A percentile compares a stretch with the other conserved stretches of the same genome.
Evolutionary conservation across 768 basidiomycete genomes (phyloP).

Genomic region (Russula sp.): DNA sequence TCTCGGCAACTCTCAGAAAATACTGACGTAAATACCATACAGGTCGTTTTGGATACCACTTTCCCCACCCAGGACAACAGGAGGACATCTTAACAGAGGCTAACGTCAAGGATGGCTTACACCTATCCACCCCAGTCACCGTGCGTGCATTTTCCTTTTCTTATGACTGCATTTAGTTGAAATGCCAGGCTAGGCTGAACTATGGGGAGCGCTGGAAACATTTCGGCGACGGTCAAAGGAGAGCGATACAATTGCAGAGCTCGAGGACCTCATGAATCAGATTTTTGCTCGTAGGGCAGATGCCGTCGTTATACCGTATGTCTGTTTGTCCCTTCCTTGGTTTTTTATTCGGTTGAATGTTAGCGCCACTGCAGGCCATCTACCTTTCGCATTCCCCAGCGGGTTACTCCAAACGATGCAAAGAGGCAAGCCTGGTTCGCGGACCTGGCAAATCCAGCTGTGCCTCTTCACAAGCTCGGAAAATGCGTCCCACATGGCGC

Average conservation of each 20-base stretch:
- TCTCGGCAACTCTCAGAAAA: not conserved
- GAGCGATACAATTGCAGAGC: constrained; percentile 50
- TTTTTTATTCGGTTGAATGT: not conserved
- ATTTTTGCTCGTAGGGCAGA: constrained; percentile 65
- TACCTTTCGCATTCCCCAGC: constrained; percentile 75
- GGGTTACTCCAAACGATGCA: constrained; percentile 76
- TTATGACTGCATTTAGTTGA: constrained; percentile 2
- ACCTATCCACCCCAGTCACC: constrained; percentile 50
- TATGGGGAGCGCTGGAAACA: constrained; percentile 55
- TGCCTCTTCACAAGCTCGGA: constrained; percentile 76
- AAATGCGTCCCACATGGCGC: constrained; percentile 85
- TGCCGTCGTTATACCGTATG: constrained; percentile 60
- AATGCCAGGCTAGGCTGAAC: constrained; percentile 49
- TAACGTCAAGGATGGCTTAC: constrained; percentile 66
- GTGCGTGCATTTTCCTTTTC: constrained; percentile 42
- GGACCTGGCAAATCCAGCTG: constrained; percentile 75
- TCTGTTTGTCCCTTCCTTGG: constrained; percentile 15
- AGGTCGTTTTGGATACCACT: constrained; percentile 79
- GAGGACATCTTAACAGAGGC: constrained; percentile 67
- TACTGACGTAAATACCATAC: not conserved
- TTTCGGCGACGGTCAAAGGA: constrained; percentile 52
- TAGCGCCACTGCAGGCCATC: constrained; percentile 45
- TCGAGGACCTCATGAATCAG: constrained; percentile 76
- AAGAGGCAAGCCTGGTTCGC: constrained; percentile 82
- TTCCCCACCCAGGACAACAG: constrained; percentile 69